Conservation (phyloP, 2,329 filamentous ascomycete species). For the Penicillium sp. region DNA sequence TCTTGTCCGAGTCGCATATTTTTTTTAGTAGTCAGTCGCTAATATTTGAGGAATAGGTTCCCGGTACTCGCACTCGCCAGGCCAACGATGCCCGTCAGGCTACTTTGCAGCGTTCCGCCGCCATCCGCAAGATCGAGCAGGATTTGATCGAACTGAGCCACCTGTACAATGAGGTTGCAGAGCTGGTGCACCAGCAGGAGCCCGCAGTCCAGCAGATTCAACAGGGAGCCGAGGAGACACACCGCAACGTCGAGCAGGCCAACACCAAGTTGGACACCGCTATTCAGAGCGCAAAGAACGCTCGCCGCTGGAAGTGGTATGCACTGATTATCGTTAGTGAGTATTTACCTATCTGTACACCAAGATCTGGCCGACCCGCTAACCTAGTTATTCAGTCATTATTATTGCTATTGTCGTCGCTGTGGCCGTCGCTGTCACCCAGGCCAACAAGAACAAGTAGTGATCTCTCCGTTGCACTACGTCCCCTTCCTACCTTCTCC, state of each 20-base stretch:
- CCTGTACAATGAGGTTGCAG: slow-evolving; percentile 86
- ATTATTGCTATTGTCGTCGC: slow-evolving; percentile 55
- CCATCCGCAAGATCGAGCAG: slow-evolving; percentile 86
- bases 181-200: slow-evolving; percentile 82
- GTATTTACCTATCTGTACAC: slow-evolving; percentile 33
- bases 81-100: slow-evolving; percentile 75
- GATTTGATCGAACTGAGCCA: slow-evolving; percentile 85
- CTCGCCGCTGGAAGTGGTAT: slow-evolving; percentile 94
- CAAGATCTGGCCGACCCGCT: slow-evolving; percentile 1
- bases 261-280: slow-evolving; percentile 81
- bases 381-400: slow-evolving; percentile 42
- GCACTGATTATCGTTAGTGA: slow-evolving; percentile 72
- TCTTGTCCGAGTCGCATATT: not conserved
- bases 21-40: not conserved
- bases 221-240: slow-evolving; percentile 79
- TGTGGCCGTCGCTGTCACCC: slow-evolving; percentile 49
- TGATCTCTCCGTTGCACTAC: slow-evolving; percentile 1
- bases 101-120: slow-evolving; percentile 76
- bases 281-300: slow-evolving; percentile 74
- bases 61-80: slow-evolving; percentile 62
- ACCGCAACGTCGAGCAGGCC: slow-evolving; percentile 78
- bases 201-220: slow-evolving; percentile 77
- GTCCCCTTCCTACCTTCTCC: not conserved
- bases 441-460: slow-evolving; percentile 23
- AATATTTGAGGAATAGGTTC: slow-evolving; percentile 23